These are phyloP conservation scores for Leccinum griseonigrum DNA, from an alignment of 1,284 basidiomycete genomes.

Conservation along the genomic window DNA sequence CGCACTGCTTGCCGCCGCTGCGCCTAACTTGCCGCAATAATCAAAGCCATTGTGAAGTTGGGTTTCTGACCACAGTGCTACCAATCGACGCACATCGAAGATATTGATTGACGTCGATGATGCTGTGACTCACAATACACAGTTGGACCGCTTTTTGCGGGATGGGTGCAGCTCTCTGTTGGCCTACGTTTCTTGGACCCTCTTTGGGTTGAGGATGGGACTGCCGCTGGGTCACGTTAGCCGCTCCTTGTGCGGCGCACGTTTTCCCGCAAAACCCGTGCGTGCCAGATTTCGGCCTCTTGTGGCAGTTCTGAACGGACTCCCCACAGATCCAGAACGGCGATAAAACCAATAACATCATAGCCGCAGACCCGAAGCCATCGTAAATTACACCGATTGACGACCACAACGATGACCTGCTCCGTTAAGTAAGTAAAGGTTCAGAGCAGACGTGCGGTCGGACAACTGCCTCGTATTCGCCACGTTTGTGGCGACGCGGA, in stretches of 20 bases:
- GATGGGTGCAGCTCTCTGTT: slow-evolving; percentile 15
- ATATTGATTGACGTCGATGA: slow-evolving; percentile 25
- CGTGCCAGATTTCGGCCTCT: slow-evolving; percentile 50
- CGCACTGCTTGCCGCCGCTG: slow-evolving; percentile 20
- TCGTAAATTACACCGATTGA: slow-evolving; percentile 19
- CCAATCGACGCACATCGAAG: slow-evolving; percentile 25
- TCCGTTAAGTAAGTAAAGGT: slow-evolving; percentile 8
- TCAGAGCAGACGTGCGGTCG: slow-evolving; percentile 8
- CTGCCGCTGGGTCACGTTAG: slow-evolving; percentile 12
- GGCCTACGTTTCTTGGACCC: slow-evolving; percentile 11
- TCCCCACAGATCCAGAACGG: slow-evolving; percentile 5
- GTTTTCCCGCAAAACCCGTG: slow-evolving; percentile 59
- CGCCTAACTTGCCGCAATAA: slow-evolving; percentile 35
- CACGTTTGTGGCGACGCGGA: slow-evolving; percentile 22
- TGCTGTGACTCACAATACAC: slow-evolving; percentile 27
- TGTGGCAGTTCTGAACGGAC: slow-evolving; percentile 49
- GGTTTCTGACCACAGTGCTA: slow-evolving; percentile 35
- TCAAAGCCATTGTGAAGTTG: slow-evolving; percentile 31
- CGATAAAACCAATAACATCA: background rate
- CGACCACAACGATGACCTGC: slow-evolving; percentile 4
- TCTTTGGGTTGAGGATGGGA: slow-evolving; percentile 14
- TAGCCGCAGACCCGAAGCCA: slow-evolving; percentile 27
- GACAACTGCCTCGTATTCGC: slow-evolving; percentile 24
- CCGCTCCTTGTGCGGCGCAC: slow-evolving; percentile 48
- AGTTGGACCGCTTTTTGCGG: slow-evolving; percentile 21